Evolutionary conservation across 306 rosid genomes (phyloP).

Genomic region (Hylodesmum podocarpum): DNA sequence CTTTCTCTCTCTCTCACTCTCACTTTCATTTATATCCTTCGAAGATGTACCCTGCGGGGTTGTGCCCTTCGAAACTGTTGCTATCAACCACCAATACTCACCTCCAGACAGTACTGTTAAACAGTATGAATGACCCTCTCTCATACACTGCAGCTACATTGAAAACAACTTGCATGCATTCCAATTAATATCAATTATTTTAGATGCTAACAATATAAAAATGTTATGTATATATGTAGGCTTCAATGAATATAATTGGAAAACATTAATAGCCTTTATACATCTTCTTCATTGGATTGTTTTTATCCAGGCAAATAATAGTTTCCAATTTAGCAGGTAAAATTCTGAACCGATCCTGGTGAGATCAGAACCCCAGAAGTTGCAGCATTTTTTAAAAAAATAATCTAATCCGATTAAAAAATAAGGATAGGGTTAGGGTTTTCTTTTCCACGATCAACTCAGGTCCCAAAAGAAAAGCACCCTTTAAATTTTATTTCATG

Average conservation of each 20-base stretch:
- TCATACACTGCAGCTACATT: slow-evolving; percentile 38
- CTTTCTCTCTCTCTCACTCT: background rate
- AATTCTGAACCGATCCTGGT: slow-evolving; percentile 40
- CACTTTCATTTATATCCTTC: background rate
- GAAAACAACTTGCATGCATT: slow-evolving; percentile 43
- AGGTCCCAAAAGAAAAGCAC: slow-evolving; percentile 10
- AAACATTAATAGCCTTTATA: background rate
- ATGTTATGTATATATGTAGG: background rate
- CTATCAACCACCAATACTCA: slow-evolving; percentile 45
- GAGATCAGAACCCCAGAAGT: slow-evolving; percentile 37
- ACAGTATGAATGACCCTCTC: slow-evolving; percentile 37
- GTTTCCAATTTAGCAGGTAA: slow-evolving; percentile 28
- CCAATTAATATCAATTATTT: slow-evolving; percentile 13
- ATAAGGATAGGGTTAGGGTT: slow-evolving; percentile 37
- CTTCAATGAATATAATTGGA: slow-evolving; percentile 10
- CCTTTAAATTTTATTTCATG: background rate
- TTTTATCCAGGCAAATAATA: slow-evolving; percentile 21
- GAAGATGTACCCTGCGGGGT: slow-evolving; percentile 31
- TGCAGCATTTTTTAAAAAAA: slow-evolving; percentile 18
- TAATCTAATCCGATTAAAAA: background rate
- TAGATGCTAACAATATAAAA: background rate
- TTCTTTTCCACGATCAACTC: background rate
- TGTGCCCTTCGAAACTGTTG: slow-evolving; percentile 36
- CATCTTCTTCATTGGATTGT: slow-evolving; percentile 1
- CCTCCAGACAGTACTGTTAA: slow-evolving; percentile 45